A percentile compares a stretch with the other conserved stretches of the same genome.
Evolutionary conservation across 176 grass and related monocot species (phyloP).

Genomic region (Eragrostis nindensis): DNA sequence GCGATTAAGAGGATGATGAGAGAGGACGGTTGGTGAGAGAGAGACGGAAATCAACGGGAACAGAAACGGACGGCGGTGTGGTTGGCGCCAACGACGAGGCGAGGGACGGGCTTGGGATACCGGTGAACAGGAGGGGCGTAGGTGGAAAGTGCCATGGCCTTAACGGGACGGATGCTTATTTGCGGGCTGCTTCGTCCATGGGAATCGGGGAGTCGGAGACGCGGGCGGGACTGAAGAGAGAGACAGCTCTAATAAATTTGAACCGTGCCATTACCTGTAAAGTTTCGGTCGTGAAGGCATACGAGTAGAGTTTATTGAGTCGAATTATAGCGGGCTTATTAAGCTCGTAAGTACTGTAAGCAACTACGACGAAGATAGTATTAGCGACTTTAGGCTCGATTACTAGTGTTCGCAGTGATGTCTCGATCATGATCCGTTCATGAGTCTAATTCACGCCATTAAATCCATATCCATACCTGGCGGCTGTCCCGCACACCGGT

Average conservation of each 20-base stretch:
- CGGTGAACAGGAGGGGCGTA: constrained; percentile 7
- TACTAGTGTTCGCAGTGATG: background rate
- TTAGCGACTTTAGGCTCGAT: background rate
- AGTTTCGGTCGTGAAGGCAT: background rate
- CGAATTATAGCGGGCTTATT: background rate
- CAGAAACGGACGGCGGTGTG: constrained; percentile 71
- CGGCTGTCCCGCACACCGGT: background rate
- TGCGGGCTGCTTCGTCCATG: constrained; percentile 1
- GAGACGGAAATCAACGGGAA: constrained; percentile 30
- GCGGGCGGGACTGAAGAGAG: background rate
- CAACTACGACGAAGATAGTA: background rate
- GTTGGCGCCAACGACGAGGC: constrained; percentile 56
- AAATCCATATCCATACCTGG: background rate
- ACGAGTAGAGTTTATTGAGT: background rate
- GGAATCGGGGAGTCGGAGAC: background rate
- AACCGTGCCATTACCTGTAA: background rate
- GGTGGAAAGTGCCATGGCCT: constrained; percentile 40
- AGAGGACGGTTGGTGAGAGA: background rate
- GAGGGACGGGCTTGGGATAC: constrained; percentile 9
- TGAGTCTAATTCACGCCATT: background rate
- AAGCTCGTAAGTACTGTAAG: background rate
- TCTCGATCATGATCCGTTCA: background rate
- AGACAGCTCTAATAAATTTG: background rate
- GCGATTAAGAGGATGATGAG: too few relatives aligned
- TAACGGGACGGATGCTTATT: constrained; percentile 4